A percentile compares a stretch with the other conserved stretches of the same genome.
phyloP scores from a whole-genome alignment of 805 yeast species.

The Hanseniaspora singularis region DNA sequence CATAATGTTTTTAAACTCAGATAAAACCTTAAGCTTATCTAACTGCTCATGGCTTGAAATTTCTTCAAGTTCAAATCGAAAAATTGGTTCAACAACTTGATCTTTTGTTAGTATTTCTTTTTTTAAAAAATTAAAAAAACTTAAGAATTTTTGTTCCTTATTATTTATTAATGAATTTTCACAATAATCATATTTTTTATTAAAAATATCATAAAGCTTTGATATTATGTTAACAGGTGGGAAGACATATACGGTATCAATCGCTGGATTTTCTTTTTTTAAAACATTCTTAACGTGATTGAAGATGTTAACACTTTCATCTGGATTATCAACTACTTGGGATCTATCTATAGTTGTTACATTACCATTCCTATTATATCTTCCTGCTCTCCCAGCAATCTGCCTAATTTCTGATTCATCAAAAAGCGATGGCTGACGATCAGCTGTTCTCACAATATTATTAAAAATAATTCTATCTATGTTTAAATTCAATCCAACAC shows the following conservation, averaged over 20 bases:
- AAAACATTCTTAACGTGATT: constrained; percentile 37
- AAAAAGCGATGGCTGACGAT: constrained; percentile 37
- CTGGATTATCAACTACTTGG: constrained; percentile 47
- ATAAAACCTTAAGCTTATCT: neutral
- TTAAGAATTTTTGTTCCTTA: constrained; percentile 18
- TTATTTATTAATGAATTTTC: neutral
- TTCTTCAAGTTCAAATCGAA: neutral
- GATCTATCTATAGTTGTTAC: constrained; percentile 17
- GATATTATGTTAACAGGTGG: constrained; percentile 67
- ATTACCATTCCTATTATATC: constrained; percentile 36
- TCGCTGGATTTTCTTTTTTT: constrained; percentile 38
- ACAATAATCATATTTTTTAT: constrained; percentile 19
- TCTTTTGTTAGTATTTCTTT: neutral
- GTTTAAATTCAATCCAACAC: constrained; percentile 88
- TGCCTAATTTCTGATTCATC: constrained; percentile 67
- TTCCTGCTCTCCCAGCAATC: constrained; percentile 93
- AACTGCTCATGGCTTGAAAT: neutral
- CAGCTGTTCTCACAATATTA: constrained; percentile 58
- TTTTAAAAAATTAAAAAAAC: neutral
- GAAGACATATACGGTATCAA: constrained; percentile 60
- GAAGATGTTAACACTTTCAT: constrained; percentile 35
- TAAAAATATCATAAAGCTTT: constrained; percentile 34
- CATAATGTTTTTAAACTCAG: constrained; percentile 30
- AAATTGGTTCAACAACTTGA: neutral
- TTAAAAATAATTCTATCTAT: constrained; percentile 72